Evolutionary conservation across 2,329 filamentous ascomycete species (phyloP).

Genomic region (Calonectria hongkongensis): DNA sequence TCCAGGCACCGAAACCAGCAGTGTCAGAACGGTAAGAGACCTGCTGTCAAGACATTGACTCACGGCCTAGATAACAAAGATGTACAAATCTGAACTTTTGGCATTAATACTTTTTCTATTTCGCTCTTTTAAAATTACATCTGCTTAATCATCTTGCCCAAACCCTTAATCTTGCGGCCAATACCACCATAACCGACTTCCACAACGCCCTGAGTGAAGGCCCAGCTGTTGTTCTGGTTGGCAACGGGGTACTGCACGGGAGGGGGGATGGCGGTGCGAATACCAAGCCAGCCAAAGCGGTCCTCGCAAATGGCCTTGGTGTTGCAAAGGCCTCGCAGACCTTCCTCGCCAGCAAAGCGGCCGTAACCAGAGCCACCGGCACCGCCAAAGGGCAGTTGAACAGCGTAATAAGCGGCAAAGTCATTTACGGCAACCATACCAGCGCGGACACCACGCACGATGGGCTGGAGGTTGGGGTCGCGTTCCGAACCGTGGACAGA

Average conservation of each 20-base stretch:
- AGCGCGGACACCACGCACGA: slow-evolving; percentile 82
- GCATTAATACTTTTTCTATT: slow-evolving; percentile 9
- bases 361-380: slow-evolving; percentile 94
- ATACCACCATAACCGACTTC: slow-evolving; percentile 74
- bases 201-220: slow-evolving; percentile 77
- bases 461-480: slow-evolving; percentile 75
- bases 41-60: no score
- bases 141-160: slow-evolving; percentile 66
- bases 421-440: slow-evolving; percentile 98
- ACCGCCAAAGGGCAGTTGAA: slow-evolving; percentile 95
- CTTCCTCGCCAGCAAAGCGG: slow-evolving; percentile 93
- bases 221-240: slow-evolving; percentile 78
- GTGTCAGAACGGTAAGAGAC: no score
- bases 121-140: slow-evolving; percentile 52
- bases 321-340: slow-evolving; percentile 89
- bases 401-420: slow-evolving; percentile 94
- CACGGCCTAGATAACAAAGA: no score
- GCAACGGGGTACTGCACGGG: slow-evolving; percentile 88
- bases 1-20: no score
- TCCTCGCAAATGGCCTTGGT: slow-evolving; percentile 91
- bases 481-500: slow-evolving; percentile 86
- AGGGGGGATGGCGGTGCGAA: slow-evolving; percentile 86
- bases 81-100: not conserved
- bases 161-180: slow-evolving; percentile 62
- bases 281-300: slow-evolving; percentile 75